Evolutionary conservation across 2,329 filamentous ascomycete genomes (phyloP), one percentile per base, ranked within the genome.

Genomic region (Cercospora sesami): DNA sequence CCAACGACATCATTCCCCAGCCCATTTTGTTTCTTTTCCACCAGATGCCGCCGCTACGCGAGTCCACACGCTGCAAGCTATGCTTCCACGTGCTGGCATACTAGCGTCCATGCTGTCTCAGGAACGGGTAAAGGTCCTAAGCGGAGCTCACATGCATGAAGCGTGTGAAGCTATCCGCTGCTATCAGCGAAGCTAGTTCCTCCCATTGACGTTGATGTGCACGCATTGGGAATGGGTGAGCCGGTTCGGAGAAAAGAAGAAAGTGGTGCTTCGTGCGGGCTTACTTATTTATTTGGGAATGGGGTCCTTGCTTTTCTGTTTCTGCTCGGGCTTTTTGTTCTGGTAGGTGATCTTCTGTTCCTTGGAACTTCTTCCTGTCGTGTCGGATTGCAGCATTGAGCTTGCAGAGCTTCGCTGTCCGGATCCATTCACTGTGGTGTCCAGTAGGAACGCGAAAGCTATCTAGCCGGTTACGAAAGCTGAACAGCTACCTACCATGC

Each of bases 401-500:
- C 28, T 30, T 30, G 28, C 28, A 30, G 28, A 30, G 28, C 21
- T 51, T 14, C 18, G 18, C 21, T 51, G 45, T 51, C 10, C 14
- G 45, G 45, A 23, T 14, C 16, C 21, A 51, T 26, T 51, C 21
- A 51, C 45, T 26, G 21, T 4, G 18, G 45, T 23, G 45, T n/a
- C 21, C 18, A 51, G 18, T 51, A 23, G 18, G 18, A 23, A 48
- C 42, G 36, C 42, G 18, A 48, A 48, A 48, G 42, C 42, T 23
- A 23, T 12, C 42, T 48, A 48, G 42, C 42, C 21, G 42, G 8
- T 48, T 48, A 21, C n/a, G n/a, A 23, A 12, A 48, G 18, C 18
- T 16, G 45, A 51, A 51, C 45, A 51, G 21, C 18, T 18, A 48
- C 7, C 42, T 18, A 65, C 39, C 36, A 59, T 65, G 63, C 53